These are phyloP conservation scores for Phytopythium vexans DNA, from an alignment of 352 stramenopile species.

Conservation along the genomic window DNA sequence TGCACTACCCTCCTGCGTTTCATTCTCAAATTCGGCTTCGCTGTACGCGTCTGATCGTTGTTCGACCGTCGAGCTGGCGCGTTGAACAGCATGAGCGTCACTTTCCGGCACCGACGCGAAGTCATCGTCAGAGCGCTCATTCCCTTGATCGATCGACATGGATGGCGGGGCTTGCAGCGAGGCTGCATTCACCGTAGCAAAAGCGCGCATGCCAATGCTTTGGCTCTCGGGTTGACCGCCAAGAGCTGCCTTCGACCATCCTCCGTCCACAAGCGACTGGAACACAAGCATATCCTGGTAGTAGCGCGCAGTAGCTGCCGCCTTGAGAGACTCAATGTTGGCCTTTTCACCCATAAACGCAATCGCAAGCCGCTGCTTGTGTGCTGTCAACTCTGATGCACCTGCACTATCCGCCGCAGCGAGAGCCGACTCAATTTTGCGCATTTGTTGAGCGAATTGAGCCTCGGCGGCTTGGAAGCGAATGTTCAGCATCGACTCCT, in stretches of 20 bases:
- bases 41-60: too few species aligned
- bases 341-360: conserved; percentile 45
- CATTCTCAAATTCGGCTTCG: not conserved
- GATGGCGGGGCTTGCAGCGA: not conserved
- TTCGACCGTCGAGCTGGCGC: too few species aligned
- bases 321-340: conserved; percentile 49
- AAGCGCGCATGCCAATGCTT: not conserved
- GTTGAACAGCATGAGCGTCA: not conserved
- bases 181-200: not conserved
- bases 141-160: not conserved
- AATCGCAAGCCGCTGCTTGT: conserved; percentile 37
- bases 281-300: conserved; percentile 65
- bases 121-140: conserved; percentile 33
- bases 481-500: conserved; percentile 45
- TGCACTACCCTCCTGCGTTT: too few species aligned
- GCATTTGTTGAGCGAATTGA: conserved; percentile 30
- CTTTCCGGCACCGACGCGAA: conserved; percentile 30
- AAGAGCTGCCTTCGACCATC: not conserved
- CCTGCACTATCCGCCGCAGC: not conserved
- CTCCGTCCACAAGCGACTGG: conserved; percentile 24
- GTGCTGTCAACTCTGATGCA: conserved; percentile 14
- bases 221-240: not conserved
- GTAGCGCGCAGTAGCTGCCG: conserved; percentile 49
- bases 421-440: conserved; percentile 15
- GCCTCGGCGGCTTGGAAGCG: conserved; percentile 38